Percentiles rank a stretch among this genome's conserved stretches.
Conservation (phyloP, 495 filamentous ascomycete species). For the Neurospora sp. region DNA sequence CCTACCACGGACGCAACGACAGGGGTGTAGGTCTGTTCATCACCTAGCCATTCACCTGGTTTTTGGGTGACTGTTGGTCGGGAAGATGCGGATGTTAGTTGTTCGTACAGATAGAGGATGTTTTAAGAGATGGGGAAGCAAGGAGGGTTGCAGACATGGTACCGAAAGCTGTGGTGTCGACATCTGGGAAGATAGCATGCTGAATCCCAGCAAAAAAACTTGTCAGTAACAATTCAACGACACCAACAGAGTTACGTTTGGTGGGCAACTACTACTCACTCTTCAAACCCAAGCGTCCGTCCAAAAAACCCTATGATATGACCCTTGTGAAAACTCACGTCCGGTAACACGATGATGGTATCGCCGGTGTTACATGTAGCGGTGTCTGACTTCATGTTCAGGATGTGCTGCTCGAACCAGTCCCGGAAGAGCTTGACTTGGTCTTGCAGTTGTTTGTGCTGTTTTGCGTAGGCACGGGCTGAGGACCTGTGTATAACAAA, state of each 20-base stretch:
- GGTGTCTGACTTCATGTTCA: neutral
- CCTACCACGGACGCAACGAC: neutral
- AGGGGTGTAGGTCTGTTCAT: neutral
- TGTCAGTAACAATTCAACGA: neutral
- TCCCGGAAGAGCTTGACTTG: conserved; percentile 7
- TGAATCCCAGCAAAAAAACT: neutral
- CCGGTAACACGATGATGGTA: conserved; percentile 12
- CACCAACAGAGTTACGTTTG: neutral
- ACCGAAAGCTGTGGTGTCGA: neutral
- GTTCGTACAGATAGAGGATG: no score
- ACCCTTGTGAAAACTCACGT: neutral
- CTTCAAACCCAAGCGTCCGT: neutral
- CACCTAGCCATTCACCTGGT: neutral
- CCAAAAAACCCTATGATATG: neutral
- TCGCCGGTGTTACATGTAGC: neutral
- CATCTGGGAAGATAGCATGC: neutral
- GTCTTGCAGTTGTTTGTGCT: neutral
- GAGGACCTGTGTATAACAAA: conserved; percentile 9
- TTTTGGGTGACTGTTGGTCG: neutral
- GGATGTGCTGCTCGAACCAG: conserved; percentile 9
- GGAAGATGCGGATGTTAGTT: no score
- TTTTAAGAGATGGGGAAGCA: neutral
- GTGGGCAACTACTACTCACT: neutral
- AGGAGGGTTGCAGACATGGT: neutral
- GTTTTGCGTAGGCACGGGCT: conserved; percentile 1